Evolutionary conservation across 805 yeast species (phyloP).

Genomic region (Millerozyma miso): DNA sequence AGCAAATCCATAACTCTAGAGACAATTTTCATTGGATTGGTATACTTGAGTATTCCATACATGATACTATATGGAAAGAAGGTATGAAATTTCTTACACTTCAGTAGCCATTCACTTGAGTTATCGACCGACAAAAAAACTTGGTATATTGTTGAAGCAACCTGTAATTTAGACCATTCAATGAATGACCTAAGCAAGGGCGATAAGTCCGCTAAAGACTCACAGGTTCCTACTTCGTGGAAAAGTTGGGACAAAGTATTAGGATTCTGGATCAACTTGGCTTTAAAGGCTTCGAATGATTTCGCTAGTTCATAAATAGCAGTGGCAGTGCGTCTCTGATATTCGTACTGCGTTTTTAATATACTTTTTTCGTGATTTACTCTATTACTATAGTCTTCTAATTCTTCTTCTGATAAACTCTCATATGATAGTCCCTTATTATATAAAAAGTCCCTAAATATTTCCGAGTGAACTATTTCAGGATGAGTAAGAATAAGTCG

Average conservation of each 20-base stretch:
- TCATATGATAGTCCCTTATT: constrained; percentile 26
- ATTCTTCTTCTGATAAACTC: constrained; percentile 39
- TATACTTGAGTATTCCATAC: constrained; percentile 70
- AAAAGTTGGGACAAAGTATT: constrained; percentile 60
- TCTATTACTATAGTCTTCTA: constrained; percentile 55
- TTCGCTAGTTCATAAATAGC: constrained; percentile 52
- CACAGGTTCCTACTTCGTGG: constrained; percentile 56
- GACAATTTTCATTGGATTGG: constrained; percentile 84
- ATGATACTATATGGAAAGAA: constrained; percentile 78
- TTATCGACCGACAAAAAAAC: constrained; percentile 76
- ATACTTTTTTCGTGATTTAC: constrained; percentile 55
- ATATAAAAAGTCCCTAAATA: constrained; percentile 52
- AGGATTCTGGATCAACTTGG: constrained; percentile 44
- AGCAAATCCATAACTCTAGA: constrained; percentile 76
- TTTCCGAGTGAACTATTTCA: constrained; percentile 50
- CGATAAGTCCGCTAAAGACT: constrained; percentile 53
- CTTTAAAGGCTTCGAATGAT: constrained; percentile 57
- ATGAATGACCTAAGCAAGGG: constrained; percentile 65
- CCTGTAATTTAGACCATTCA: constrained; percentile 78
- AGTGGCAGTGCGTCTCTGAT: constrained; percentile 64
- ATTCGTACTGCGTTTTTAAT: constrained; percentile 59
- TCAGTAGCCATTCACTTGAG: constrained; percentile 69
- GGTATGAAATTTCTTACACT: constrained; percentile 66
- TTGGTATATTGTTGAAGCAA: constrained; percentile 81
- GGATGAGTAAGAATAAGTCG: constrained; percentile 47